phyloP scores from a whole-genome alignment of 2,329 filamentous ascomycete species.

The Zasmidium cellare region DNA sequence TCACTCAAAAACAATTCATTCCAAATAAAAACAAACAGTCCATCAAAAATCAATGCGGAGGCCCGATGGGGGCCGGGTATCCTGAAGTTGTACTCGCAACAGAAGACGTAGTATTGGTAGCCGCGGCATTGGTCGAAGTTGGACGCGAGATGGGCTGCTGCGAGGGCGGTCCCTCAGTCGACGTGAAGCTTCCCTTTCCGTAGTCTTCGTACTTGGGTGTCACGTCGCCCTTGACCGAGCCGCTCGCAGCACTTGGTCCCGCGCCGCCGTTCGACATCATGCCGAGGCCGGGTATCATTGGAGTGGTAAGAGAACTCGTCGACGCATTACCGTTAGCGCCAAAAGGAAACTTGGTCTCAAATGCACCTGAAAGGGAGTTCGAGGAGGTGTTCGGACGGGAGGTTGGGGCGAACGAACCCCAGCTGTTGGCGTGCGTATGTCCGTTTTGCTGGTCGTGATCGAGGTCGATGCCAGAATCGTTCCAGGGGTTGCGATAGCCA shows the following conservation, averaged over 20 bases:
- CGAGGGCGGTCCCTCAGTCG: conserved; percentile 13
- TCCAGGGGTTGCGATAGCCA: conserved; percentile 96
- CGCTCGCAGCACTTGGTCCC: conserved; percentile 15
- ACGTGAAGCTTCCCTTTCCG: conserved; percentile 22
- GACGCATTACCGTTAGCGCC: conserved; percentile 46
- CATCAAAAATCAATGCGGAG: conserved; percentile 34
- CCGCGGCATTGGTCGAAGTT: conserved; percentile 20
- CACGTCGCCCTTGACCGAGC: conserved; percentile 32
- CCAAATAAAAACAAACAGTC: conserved; percentile 3
- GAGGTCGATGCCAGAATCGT: conserved; percentile 93
- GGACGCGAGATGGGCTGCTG: conserved; percentile 23
- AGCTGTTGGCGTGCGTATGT: conserved; percentile 46
- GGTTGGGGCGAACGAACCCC: conserved; percentile 46
- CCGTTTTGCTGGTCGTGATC: conserved; percentile 67
- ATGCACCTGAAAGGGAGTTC: conserved; percentile 62
- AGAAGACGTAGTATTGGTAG: conserved; percentile 25
- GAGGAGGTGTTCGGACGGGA: conserved; percentile 65
- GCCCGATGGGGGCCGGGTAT: conserved; percentile 42
- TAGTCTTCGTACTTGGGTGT: conserved; percentile 37
- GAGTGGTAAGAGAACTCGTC: conserved; percentile 39
- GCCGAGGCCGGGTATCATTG: conserved; percentile 40
- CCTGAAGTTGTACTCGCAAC: conserved; percentile 36
- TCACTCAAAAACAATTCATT: conserved; percentile 4
- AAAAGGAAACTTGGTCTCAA: conserved; percentile 67
- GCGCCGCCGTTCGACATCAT: conserved; percentile 28